phyloP scores from a whole-genome alignment of 352 stramenopile species.

The Hyaloperonospora brassicae region DNA sequence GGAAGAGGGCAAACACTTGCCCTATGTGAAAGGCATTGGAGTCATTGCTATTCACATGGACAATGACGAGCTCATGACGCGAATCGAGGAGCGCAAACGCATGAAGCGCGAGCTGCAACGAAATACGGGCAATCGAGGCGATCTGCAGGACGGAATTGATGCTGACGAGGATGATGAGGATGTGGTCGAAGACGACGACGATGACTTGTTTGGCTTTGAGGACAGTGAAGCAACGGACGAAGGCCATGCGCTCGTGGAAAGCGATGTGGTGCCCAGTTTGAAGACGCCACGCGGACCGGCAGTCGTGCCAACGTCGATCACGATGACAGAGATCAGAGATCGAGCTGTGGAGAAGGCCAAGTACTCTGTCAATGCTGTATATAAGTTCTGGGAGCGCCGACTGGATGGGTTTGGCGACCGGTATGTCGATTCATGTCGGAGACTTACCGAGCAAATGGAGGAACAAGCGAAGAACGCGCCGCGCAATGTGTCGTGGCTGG shows the following conservation, averaged over 20 bases:
- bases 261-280: constrained; percentile 35
- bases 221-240: constrained; percentile 29
- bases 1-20: constrained; percentile 45
- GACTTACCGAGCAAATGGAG: constrained; percentile 57
- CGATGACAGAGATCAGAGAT: constrained; percentile 25
- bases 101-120: constrained; percentile 46
- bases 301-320: constrained; percentile 42
- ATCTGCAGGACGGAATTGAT: constrained; percentile 32
- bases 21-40: constrained; percentile 41
- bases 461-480: constrained; percentile 42
- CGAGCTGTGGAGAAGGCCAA: constrained; percentile 43
- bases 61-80: constrained; percentile 45
- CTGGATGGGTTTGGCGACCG: constrained; percentile 57
- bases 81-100: constrained; percentile 59
- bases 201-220: constrained; percentile 34
- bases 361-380: constrained; percentile 46
- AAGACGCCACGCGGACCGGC: constrained; percentile 35
- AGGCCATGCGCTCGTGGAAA: constrained; percentile 38
- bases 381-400: constrained; percentile 62
- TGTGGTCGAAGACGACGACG: constrained; percentile 23
- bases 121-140: constrained; percentile 20
- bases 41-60: constrained; percentile 45
- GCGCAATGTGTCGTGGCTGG: constrained; percentile 42
- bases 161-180: constrained; percentile 24
- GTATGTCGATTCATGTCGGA: constrained; percentile 59